Percentiles rank a stretch among this genome's conserved stretches.
phyloP scores from a whole-genome alignment of 108 stramenopile genomes.

The Fragilaria radians region DNA sequence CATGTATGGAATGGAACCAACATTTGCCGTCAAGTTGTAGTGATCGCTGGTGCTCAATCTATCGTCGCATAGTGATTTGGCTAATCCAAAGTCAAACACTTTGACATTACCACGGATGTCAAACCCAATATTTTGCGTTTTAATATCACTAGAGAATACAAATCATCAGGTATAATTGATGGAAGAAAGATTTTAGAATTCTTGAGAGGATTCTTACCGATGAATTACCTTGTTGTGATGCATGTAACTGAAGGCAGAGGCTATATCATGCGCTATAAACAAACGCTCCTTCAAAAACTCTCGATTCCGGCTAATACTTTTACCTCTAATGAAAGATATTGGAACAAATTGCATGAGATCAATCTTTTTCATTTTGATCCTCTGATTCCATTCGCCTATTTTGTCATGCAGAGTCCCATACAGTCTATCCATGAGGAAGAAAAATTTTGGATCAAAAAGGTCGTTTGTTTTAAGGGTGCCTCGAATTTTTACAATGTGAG shows the following conservation, averaged over 20 bases:
- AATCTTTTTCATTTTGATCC: too few species aligned
- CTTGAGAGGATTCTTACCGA: neutral
- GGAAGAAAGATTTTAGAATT: neutral
- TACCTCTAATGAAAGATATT: too few species aligned
- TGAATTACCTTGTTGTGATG: slow-evolving; percentile 22
- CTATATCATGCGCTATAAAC: slow-evolving; percentile 58
- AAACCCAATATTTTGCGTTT: slow-evolving; percentile 42
- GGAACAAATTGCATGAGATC: too few species aligned
- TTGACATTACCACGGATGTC: slow-evolving; percentile 21
- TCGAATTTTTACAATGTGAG: slow-evolving; percentile 45
- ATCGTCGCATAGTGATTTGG: slow-evolving; percentile 31
- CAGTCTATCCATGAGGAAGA: slow-evolving; percentile 64
- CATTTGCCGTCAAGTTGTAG: slow-evolving; percentile 60
- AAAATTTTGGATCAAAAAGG: slow-evolving; percentile 33
- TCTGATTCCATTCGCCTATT: slow-evolving; percentile 48
- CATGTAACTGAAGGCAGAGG: slow-evolving; percentile 53
- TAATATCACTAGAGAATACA: slow-evolving; percentile 1
- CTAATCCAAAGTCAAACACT: slow-evolving; percentile 52
- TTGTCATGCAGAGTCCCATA: slow-evolving; percentile 62
- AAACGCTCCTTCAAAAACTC: slow-evolving; percentile 30
- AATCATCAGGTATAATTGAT: too few species aligned
- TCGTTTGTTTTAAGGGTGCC: slow-evolving; percentile 19
- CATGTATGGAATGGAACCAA: slow-evolving; percentile 59
- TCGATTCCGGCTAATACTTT: slow-evolving; percentile 22
- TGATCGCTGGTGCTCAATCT: slow-evolving; percentile 20